Conservation (phyloP, 768 basidiomycete genomes). For the Trametes meyenii region DNA sequence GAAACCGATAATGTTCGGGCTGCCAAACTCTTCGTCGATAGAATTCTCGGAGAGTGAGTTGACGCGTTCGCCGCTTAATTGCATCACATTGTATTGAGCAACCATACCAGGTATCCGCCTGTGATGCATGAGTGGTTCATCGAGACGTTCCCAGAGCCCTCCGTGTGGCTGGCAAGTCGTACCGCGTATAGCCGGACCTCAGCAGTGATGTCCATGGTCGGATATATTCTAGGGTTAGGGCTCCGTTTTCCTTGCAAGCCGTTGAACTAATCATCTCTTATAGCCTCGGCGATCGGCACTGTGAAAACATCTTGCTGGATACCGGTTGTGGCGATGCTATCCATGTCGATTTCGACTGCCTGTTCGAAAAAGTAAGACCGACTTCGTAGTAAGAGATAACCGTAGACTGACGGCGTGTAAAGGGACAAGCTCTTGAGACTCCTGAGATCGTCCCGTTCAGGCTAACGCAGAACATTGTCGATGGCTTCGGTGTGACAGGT, state of each 20-base stretch:
- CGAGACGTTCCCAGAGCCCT: constrained; percentile 95
- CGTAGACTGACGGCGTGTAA: constrained; percentile 1
- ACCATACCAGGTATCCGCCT: constrained; percentile 63
- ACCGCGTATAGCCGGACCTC: constrained; percentile 84
- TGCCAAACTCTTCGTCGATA: too few relatives aligned
- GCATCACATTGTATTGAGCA: neutral
- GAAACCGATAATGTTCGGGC: too few relatives aligned
- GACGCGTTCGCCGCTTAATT: neutral
- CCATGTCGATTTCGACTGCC: constrained; percentile 97
- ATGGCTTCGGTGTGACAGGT: constrained; percentile 90
- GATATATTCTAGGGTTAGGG: constrained; percentile 89
- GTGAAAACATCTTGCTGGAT: constrained; percentile 95
- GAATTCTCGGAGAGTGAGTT: too few relatives aligned
- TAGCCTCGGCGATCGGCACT: constrained; percentile 97
- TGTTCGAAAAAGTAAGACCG: constrained; percentile 85
- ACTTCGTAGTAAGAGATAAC: neutral
- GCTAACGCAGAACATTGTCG: constrained; percentile 89
- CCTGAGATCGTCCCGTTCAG: constrained; percentile 95
- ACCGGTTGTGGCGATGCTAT: constrained; percentile 85
- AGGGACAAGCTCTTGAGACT: constrained; percentile 83
- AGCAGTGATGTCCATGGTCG: constrained; percentile 99
- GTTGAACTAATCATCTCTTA: neutral
- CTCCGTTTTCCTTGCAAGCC: neutral
- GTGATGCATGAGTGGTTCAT: constrained; percentile 98
- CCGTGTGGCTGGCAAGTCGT: constrained; percentile 91